Percentiles rank a stretch among this genome's conserved stretches.
phyloP scores from a whole-genome alignment of 345 rosid species.

The Eutrema yunnanense region DNA sequence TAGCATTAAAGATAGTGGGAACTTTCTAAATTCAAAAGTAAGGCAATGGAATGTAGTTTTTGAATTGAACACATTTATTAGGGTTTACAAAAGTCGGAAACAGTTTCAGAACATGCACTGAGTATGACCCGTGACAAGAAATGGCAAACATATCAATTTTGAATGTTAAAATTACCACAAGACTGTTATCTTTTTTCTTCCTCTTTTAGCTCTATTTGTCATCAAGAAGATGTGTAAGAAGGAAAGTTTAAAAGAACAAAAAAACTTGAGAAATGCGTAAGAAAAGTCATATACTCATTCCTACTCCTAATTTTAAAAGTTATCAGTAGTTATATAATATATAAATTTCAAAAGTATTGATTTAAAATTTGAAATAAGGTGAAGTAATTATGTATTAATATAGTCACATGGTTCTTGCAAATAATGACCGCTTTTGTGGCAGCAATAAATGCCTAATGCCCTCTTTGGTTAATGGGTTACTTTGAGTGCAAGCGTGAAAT shows the following conservation, averaged over 20 bases:
- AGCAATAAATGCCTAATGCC: conserved; percentile 15
- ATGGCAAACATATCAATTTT: conserved; percentile 11
- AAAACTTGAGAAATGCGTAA: not conserved
- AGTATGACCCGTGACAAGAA: conserved; percentile 13
- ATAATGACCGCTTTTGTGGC: conserved; percentile 20
- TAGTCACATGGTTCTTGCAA: conserved; percentile 32
- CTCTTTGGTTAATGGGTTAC: not conserved
- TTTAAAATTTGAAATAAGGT: conserved; percentile 13
- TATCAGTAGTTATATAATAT: not conserved
- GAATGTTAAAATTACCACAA: conserved; percentile 1
- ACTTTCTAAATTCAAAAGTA: not conserved
- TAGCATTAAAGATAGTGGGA: not conserved
- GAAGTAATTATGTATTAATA: conserved; percentile 13
- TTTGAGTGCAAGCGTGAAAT: conserved; percentile 14
- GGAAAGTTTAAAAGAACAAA: not conserved
- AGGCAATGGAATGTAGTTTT: not conserved
- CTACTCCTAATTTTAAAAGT: not conserved
- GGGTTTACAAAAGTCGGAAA: conserved; percentile 4
- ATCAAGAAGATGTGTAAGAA: not conserved
- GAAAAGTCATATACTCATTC: not conserved
- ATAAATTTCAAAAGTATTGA: not conserved
- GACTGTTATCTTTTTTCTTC: not conserved
- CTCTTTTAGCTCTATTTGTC: not conserved
- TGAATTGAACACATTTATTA: conserved; percentile 8
- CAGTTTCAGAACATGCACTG: conserved; percentile 1